Conservation (phyloP, 2,329 filamentous ascomycete species). For the Colletotrichum phormii region DNA sequence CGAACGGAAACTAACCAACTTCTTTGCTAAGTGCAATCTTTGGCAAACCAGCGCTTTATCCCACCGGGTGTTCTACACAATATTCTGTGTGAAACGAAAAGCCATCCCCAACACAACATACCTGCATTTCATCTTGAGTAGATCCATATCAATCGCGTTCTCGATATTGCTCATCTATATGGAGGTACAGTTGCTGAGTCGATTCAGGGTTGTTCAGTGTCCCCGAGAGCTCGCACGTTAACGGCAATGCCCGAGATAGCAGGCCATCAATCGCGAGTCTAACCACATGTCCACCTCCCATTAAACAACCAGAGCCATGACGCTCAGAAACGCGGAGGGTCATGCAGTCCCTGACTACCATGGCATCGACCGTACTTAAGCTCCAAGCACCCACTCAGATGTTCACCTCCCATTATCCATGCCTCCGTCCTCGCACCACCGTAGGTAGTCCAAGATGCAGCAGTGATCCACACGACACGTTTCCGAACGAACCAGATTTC, state of each 20-base stretch:
- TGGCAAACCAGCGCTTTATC: too few species aligned
- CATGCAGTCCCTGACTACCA: neutral
- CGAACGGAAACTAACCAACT: too few species aligned
- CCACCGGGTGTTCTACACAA: too few species aligned
- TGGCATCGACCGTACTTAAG: neutral
- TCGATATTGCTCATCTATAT: neutral
- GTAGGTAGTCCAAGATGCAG: neutral
- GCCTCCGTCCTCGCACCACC: neutral
- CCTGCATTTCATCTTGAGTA: neutral
- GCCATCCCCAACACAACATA: too few species aligned
- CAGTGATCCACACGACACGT: constrained; percentile 15
- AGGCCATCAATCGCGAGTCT: neutral
- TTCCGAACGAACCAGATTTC: constrained; percentile 22
- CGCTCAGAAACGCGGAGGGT: neutral
- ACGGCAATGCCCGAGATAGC: neutral
- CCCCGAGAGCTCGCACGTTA: neutral
- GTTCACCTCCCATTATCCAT: too few species aligned
- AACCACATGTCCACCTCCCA: neutral
- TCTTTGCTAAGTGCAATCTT: too few species aligned
- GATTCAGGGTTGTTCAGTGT: neutral
- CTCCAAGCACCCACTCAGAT: neutral
- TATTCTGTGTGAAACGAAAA: too few species aligned
- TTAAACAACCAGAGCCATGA: neutral
- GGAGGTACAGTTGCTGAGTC: neutral
- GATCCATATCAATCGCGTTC: neutral